Base-by-base conservation (phyloP, 139 green algal genomes). In the Micractinium sp. region DNA sequence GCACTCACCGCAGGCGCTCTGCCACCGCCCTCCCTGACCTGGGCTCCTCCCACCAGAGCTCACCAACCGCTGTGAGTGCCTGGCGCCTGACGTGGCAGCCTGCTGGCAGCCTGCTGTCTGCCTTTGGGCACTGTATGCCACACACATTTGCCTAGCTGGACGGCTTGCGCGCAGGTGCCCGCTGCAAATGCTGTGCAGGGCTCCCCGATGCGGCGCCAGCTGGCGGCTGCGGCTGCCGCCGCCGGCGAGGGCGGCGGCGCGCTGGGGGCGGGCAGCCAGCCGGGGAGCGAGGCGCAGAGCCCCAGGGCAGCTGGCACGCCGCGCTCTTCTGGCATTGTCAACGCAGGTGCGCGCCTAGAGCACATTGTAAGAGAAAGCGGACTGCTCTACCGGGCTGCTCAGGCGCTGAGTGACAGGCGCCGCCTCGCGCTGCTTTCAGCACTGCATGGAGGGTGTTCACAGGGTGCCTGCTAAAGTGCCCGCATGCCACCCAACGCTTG, bases 281-380 rank as follows among this genome's bases (percentile, higher is more conserved):
- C 83, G 27, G 41, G 67, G 66, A 87, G 83, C 67, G 83, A 66
- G 38, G 29, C 29, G 38, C 83, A 87, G 67, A 87, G 83, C 67
- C 83, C 83, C 19, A 13, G n/a, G 29, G 4, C 39, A 9, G 83
- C 33, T 25, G 66, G 66, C 83, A 87, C 83, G 29, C 83, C 83
- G 9, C 63, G 66, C 27, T 36, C 33, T 15, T 66, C 83, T 2
- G 63, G 33, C 27, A 66, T 80, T 36, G 18, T 81, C 39, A 87
- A 87, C 9, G 38, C 83, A 39, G 78, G 78, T 35, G 29, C 1
- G 78, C 39, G 36, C 5, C 0, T 12, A 7, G 31, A 23, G 22
- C n/a, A n/a, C n/a, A n/a, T n/a, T n/a, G n/a, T n/a, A n/a, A n/a
- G n/a, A n/a, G n/a, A n/a, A n/a, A n/a, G n/a, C n/a, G n/a, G n/a